Evolutionary conservation across 805 yeast species (phyloP), one percentile per base, ranked within the genome.

Genomic region (Kodamaea kaohsiungensis): DNA sequence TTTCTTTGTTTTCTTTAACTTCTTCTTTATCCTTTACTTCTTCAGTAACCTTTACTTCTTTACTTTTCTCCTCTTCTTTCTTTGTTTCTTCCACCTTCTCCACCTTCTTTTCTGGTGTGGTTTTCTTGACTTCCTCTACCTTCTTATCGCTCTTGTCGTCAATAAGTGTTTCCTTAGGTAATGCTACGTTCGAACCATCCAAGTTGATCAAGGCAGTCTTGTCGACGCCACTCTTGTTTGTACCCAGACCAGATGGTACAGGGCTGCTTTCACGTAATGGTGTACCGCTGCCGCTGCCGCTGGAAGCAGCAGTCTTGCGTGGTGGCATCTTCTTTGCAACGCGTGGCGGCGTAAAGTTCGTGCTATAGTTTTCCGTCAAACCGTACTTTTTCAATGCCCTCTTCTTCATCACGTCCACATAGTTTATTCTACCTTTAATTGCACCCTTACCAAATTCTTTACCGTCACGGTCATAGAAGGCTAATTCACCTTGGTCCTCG

Each of bases 151-250:
- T 42, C 49, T 40, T 45, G 18, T 42, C 69, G 54, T 70, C 79
- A 46, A 76, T 76, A 53, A 76, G 67, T 2, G 80, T 76, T 58
- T 76, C 80, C 61, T 73, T 75, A 7, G 72, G 77, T 49, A 75
- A 66, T 37, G 66, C 65, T 7, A 73, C 69, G 27, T 43, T 59
- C 40, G 66, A 60, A 30, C 65, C 62, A 22, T 69, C 72, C 55
- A 67, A 62, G 53, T 65, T 69, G 25, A 67, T 62, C 33, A 46
- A 57, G 30, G 61, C 56, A 15, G 52, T 9, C 53, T 45, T 50
- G 38, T 46, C 46, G 7, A 35, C 35, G 27, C 27, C 19, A 6
- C 25, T 22, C 17, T 45, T 38, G 33, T 45, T 45, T 10, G 45
- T 35, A 2, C 25, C 19, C 17, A 17, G 45, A 2, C 35, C 35